Percentiles rank a stretch among this genome's conserved stretches.
Conservation (phyloP, 2,329 filamentous ascomycete genomes). For the Emericellopsis atlantica region DNA sequence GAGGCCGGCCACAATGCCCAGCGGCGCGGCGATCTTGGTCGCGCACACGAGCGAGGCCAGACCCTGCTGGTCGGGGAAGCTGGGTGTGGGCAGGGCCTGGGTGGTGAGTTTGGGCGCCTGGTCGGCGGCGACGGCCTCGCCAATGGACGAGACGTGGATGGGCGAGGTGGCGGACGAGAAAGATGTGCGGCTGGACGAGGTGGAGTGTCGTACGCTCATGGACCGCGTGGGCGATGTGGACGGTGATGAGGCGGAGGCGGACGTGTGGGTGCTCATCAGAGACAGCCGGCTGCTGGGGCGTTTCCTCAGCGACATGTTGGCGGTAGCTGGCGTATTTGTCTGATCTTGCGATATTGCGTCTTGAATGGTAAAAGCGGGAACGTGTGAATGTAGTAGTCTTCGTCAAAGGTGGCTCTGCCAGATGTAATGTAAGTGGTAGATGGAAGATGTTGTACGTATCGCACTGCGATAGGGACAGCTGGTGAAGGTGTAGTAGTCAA, state of each 20-base stretch:
- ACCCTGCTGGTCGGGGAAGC: constrained; percentile 8
- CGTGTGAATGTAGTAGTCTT: too few relatives aligned
- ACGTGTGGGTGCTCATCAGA: too few relatives aligned
- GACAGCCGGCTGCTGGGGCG: too few relatives aligned
- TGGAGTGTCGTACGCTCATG: not conserved
- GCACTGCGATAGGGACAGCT: too few relatives aligned
- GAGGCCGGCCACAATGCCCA: constrained; percentile 14
- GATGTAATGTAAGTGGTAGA: too few relatives aligned
- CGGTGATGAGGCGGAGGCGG: not conserved
- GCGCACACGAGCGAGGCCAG: constrained; percentile 16
- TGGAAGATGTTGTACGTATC: too few relatives aligned
- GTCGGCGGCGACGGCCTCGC: constrained; percentile 6
- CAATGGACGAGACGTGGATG: not conserved
- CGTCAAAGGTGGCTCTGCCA: too few relatives aligned
- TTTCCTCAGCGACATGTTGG: too few relatives aligned
- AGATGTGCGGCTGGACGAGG: not conserved
- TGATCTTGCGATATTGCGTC: too few relatives aligned
- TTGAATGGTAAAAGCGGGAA: too few relatives aligned
- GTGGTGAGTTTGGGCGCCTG: constrained; percentile 6
- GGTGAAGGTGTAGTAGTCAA: too few relatives aligned
- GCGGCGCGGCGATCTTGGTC: constrained; percentile 18
- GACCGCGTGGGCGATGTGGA: not conserved
- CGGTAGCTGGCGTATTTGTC: too few relatives aligned
- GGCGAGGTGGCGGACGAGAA: not conserved
- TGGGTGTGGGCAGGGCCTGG: constrained; percentile 13